phyloP scores from a whole-genome alignment of 1,284 basidiomycete species.

The Trichosporon sp. region DNA sequence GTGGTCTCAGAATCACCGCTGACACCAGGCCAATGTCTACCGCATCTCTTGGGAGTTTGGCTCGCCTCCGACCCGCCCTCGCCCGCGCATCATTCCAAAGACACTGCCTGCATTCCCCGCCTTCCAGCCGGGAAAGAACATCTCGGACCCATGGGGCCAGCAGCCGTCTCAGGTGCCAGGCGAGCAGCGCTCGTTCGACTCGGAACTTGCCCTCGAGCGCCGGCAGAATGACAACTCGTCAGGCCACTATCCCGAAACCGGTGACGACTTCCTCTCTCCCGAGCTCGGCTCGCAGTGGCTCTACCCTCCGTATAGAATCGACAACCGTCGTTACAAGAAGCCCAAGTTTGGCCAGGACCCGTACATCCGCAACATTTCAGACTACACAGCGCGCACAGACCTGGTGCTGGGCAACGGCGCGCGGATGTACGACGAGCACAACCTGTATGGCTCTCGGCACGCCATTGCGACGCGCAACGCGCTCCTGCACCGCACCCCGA shows the following conservation, averaged over 20 bases:
- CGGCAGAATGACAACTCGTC: neutral
- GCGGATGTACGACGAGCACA: constrained; percentile 59
- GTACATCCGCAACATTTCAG: constrained; percentile 20
- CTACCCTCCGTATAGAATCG: constrained; percentile 25
- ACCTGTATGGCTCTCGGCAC: constrained; percentile 67
- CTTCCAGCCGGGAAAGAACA: constrained; percentile 20
- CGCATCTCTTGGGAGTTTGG: constrained; percentile 18
- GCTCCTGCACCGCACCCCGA: constrained; percentile 59
- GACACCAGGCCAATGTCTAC: constrained; percentile 21
- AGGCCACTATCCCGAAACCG: neutral
- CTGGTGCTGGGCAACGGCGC: constrained; percentile 59
- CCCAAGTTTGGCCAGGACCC: neutral
- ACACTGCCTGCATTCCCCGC: constrained; percentile 11
- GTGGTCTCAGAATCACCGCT: neutral
- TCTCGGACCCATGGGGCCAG: constrained; percentile 13
- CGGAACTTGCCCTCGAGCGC: neutral
- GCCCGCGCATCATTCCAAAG: constrained; percentile 15
- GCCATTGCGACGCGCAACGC: constrained; percentile 58
- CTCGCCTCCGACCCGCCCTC: constrained; percentile 13
- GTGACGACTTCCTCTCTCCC: constrained; percentile 22
- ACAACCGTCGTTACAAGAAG: constrained; percentile 17
- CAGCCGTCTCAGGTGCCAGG: neutral
- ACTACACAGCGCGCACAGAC: constrained; percentile 48
- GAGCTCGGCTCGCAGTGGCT: constrained; percentile 25
- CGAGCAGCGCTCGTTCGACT: neutral